Percentiles rank a stretch among this genome's conserved stretches.
phyloP scores from a whole-genome alignment of 371 early-diverging fungal genomes.

The Caulochytrium protostelioides region DNA sequence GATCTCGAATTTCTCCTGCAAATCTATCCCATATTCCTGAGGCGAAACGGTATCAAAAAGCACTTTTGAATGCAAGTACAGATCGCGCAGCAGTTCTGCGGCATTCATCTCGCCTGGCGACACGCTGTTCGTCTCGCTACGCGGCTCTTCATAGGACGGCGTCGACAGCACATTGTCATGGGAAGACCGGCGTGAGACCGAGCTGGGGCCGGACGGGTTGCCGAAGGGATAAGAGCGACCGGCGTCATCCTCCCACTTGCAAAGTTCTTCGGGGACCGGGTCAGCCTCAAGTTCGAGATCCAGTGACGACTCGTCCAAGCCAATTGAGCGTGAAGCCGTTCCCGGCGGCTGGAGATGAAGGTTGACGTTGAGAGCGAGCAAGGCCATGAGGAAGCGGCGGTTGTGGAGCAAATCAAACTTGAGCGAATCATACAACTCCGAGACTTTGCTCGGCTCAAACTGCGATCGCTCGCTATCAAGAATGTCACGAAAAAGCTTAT shows the following conservation, averaged over 20 bases:
- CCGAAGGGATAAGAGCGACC: too few species aligned
- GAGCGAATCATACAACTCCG: conserved; percentile 79
- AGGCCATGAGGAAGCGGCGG: conserved; percentile 53
- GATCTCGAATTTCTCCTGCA: conserved; percentile 62
- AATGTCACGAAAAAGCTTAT: conserved; percentile 73
- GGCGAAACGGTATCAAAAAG: conserved; percentile 85
- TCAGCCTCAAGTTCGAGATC: too few species aligned
- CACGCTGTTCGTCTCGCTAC: conserved; percentile 4
- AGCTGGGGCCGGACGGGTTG: too few species aligned
- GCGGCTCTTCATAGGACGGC: neutral
- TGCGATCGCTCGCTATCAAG: conserved; percentile 34
- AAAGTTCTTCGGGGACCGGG: too few species aligned
- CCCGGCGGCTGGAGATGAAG: conserved; percentile 1
- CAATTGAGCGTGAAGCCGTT: too few species aligned
- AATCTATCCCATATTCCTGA: conserved; percentile 71
- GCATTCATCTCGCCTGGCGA: conserved; percentile 2
- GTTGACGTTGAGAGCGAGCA: conserved; percentile 7
- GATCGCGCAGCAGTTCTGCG: conserved; percentile 21
- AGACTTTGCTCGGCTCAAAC: conserved; percentile 61
- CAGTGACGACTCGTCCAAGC: too few species aligned
- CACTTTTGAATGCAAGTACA: conserved; percentile 59
- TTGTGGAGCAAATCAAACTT: conserved; percentile 92
- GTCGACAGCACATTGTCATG: too few species aligned
- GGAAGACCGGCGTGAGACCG: too few species aligned
- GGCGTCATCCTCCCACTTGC: too few species aligned